Evolutionary conservation across 306 rosid species (phyloP), one percentile per base, ranked within the genome.

Genomic region (Gastrolobium bilobum): DNA sequence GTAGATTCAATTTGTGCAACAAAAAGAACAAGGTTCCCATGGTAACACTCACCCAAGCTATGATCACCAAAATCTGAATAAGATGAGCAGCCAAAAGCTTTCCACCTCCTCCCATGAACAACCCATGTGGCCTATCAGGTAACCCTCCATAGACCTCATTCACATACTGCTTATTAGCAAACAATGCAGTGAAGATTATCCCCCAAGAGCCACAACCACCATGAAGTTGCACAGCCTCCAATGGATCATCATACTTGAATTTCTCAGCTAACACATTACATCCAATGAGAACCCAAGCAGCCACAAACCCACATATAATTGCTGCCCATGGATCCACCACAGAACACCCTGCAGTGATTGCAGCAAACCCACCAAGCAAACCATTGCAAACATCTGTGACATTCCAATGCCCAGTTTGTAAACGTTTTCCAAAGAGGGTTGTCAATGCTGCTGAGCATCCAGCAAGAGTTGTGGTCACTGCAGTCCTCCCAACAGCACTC

Each of bases 261-360:
- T 37, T 86, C 68, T 89, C 87, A 0, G 90, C 90, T 5, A 86
- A n/a, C 11, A 51, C 78, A 86, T 89, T 89, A 51, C 75, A 80
- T 2, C 89, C 86, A 1, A 86, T 86, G 4, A 84, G 81, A 13
- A 84, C 92, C 87, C 86, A 86, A 13, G 92, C 89, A 0, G 89
- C 79, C 14, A 86, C 84, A 44, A 89, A 82, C 57, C 92, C 92
- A 13, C 92, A 86, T 4, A 89, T 10, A 1, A 89, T 75, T 20
- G 90, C 92, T 0, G 90, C 92, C 89, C 90, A 89, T 38, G 92
- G 87, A 9, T 89, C 89, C 6, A 89, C 90, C 13, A 89, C 87
- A 0, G 87, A 62, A 62, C 92, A 89, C 20, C 92, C 92, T 2
- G 86, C 68, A 1, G 90, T 89, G 14, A 89, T 78, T 1, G 92